These are phyloP conservation scores for Yamadazyma insecticola DNA, from an alignment of 805 yeast genomes.

Conservation along the genomic window DNA sequence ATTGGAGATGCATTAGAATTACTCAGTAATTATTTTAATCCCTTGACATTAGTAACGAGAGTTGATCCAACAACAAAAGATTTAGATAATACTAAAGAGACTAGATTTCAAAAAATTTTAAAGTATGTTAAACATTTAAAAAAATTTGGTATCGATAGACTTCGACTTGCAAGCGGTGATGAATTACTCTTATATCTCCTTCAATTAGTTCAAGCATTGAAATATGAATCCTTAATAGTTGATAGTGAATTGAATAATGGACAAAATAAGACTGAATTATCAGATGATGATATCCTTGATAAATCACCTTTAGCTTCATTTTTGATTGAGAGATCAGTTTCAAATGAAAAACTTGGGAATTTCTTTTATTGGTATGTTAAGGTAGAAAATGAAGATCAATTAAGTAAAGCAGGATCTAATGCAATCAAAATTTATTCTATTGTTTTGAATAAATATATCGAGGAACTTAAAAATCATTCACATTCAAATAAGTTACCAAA, in stretches of 20 bases:
- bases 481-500: slow-evolving; percentile 23
- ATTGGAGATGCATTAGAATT: slow-evolving; percentile 84
- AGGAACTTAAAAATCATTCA: slow-evolving; percentile 26
- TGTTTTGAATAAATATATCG: slow-evolving; percentile 39
- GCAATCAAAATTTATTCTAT: slow-evolving; percentile 25
- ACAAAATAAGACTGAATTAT: slow-evolving; percentile 1
- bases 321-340: slow-evolving; percentile 64
- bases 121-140: slow-evolving; percentile 50
- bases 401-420: slow-evolving; percentile 12
- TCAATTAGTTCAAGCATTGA: slow-evolving; percentile 88
- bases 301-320: slow-evolving; percentile 70
- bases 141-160: slow-evolving; percentile 81
- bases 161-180: slow-evolving; percentile 70
- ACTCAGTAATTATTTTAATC: slow-evolving; percentile 71
- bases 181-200: slow-evolving; percentile 78
- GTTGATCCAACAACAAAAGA: slow-evolving; percentile 7
- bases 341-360: slow-evolving; percentile 66
- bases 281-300: slow-evolving; percentile 15
- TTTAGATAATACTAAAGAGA: slow-evolving; percentile 14
- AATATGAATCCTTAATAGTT: slow-evolving; percentile 54
- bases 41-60: slow-evolving; percentile 21
- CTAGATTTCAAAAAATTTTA: slow-evolving; percentile 27
- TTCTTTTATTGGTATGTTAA: slow-evolving; percentile 88
- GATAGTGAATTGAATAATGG: slow-evolving; percentile 8
- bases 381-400: slow-evolving; percentile 75